Conservation (phyloP, 1,284 basidiomycete genomes). For the Gymnopus androsaceus region DNA sequence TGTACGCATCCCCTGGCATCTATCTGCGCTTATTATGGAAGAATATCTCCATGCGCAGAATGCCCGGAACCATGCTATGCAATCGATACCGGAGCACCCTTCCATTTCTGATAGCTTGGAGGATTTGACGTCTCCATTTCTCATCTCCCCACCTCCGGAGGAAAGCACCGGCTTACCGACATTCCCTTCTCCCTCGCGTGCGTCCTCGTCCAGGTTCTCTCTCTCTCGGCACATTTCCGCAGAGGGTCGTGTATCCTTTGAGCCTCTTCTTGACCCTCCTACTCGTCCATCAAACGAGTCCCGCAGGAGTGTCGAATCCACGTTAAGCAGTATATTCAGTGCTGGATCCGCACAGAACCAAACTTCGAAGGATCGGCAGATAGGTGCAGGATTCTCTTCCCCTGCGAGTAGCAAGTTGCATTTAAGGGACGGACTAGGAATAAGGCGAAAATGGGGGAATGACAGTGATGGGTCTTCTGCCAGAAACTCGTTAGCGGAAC, state of each 20-base stretch:
- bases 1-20: slow-evolving; percentile 53
- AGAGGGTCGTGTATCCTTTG: slow-evolving; percentile 52
- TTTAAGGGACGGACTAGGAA: slow-evolving; percentile 35
- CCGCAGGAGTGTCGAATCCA: slow-evolving; percentile 47
- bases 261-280: slow-evolving; percentile 42
- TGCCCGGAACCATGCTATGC: slow-evolving; percentile 39
- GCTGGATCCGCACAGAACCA: slow-evolving; percentile 32
- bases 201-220: slow-evolving; percentile 36
- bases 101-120: slow-evolving; percentile 26
- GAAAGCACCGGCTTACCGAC: neutral
- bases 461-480: slow-evolving; percentile 54
- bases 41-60: slow-evolving; percentile 52
- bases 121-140: slow-evolving; percentile 32
- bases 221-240: slow-evolving; percentile 41
- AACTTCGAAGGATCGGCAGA: slow-evolving; percentile 18
- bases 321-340: slow-evolving; percentile 41
- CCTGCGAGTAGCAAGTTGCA: slow-evolving; percentile 44
- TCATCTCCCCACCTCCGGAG: slow-evolving; percentile 30
- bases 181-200: slow-evolving; percentile 22
- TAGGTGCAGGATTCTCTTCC: slow-evolving; percentile 32
- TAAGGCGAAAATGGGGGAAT: slow-evolving; percentile 8
- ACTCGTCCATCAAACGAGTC: slow-evolving; percentile 42
- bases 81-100: slow-evolving; percentile 47
- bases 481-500: too few species aligned
- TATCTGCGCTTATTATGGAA: slow-evolving; percentile 69